Conservation (phyloP, 176 grass and related monocot genomes). For the Miscanthus lutarioriparius region DNA sequence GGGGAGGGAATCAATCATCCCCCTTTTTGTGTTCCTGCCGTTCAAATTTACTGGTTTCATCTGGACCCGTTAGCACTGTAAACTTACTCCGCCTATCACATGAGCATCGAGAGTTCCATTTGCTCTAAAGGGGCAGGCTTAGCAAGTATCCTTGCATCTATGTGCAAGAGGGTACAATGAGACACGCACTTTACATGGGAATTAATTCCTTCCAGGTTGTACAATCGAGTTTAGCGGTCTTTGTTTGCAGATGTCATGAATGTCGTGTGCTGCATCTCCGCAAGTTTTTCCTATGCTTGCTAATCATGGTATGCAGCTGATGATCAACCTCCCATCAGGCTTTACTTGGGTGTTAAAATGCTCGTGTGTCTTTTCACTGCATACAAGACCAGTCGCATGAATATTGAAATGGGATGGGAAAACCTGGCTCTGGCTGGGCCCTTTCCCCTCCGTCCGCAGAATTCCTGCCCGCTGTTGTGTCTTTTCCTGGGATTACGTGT, state of each 20-base stretch:
- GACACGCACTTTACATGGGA: not conserved
- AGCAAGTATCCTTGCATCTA: not conserved
- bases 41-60: constrained; percentile 2
- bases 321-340: not conserved
- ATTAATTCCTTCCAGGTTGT: not conserved
- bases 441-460: not conserved
- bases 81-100: not conserved
- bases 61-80: constrained; percentile 3
- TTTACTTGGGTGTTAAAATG: not conserved
- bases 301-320: not conserved
- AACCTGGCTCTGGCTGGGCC: not conserved
- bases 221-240: not conserved
- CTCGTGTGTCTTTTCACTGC: not conserved
- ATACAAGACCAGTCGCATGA: not conserved
- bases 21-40: not conserved
- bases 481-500: constrained; percentile 46
- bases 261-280: not conserved
- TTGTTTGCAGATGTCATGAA: not conserved
- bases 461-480: constrained; percentile 39
- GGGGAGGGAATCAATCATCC: not conserved
- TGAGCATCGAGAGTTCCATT: constrained; percentile 1
- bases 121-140: not conserved
- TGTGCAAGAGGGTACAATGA: not conserved
- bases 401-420: not conserved
- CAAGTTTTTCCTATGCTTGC: not conserved